Evolutionary conservation across 192 early-diverging fungal genomes (phyloP).

Genomic region (Gigaspora rosea): DNA sequence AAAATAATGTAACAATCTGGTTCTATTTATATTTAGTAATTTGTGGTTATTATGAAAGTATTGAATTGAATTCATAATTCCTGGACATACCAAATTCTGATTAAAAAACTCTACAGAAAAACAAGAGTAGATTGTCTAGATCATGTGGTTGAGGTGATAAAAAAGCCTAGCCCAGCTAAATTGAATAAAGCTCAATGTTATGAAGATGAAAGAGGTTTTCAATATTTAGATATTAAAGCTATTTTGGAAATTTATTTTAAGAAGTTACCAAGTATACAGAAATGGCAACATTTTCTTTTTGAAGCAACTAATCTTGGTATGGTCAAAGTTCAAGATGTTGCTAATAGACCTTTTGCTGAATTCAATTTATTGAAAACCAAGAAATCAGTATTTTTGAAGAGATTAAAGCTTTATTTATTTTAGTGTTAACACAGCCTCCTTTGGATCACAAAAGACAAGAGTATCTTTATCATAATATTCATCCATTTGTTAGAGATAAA

Average conservation of each 20-base stretch:
- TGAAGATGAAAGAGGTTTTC: conserved; percentile 25
- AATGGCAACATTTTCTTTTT: conserved; percentile 26
- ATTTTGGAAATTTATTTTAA: too few relatives aligned
- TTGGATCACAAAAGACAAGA: conserved; percentile 6
- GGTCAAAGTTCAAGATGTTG: conserved; percentile 23
- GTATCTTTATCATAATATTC: conserved; percentile 3
- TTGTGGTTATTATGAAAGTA: conserved; percentile 7
- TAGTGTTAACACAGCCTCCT: conserved; percentile 2
- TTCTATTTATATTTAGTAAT: too few relatives aligned
- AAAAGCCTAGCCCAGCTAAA: neutral
- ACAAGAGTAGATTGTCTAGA: too few relatives aligned
- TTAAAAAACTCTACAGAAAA: too few relatives aligned
- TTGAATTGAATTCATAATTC: neutral
- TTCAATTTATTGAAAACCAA: conserved; percentile 25
- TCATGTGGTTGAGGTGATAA: too few relatives aligned
- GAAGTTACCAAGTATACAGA: conserved; percentile 13
- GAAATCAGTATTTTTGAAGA: neutral
- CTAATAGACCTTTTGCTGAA: conserved; percentile 23
- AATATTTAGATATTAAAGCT: conserved; percentile 17
- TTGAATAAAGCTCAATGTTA: conserved; percentile 25
- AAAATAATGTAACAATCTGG: conserved; percentile 8
- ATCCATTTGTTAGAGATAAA: conserved; percentile 1
- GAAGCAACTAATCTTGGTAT: neutral
- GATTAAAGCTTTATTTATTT: conserved; percentile 8
- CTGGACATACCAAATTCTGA: neutral